These are phyloP conservation scores for Incumbomyces delicatus DNA, from an alignment of 2,329 filamentous ascomycete genomes.

Conservation along the genomic window DNA sequence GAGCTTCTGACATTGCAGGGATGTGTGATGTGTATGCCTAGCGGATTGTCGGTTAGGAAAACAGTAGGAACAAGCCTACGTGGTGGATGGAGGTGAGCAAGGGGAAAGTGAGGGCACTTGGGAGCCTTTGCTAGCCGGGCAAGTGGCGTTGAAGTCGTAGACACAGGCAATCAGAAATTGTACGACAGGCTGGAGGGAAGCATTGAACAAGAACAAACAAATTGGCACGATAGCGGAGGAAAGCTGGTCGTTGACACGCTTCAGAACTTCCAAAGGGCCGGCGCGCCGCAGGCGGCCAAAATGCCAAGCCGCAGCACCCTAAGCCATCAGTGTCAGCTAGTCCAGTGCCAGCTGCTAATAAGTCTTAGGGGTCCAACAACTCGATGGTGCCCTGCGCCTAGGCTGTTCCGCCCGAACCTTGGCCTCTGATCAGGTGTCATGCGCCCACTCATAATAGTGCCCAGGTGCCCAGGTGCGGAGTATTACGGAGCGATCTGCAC, in stretches of 20 bases:
- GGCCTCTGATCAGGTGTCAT: no score
- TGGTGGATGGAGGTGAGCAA: slow-evolving; percentile 9
- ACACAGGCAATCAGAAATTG: slow-evolving; percentile 22
- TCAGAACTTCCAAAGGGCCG: not conserved
- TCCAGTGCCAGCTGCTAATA: no score
- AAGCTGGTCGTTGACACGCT: slow-evolving; percentile 6
- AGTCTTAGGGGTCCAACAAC: no score
- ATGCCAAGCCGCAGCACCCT: slow-evolving; percentile 13
- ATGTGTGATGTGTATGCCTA: slow-evolving; percentile 9
- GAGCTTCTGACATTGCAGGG: slow-evolving; percentile 81
- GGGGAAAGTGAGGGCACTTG: slow-evolving; percentile 19
- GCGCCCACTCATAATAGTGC: no score
- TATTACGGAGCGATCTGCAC: no score
- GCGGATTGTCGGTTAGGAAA: not conserved
- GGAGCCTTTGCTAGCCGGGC: slow-evolving; percentile 20
- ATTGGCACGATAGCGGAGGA: slow-evolving; percentile 12
- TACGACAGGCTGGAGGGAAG: slow-evolving; percentile 24
- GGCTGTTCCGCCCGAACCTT: no score
- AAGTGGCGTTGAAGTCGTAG: not conserved
- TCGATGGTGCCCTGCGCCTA: no score
- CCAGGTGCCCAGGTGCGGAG: no score
- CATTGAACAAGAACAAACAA: slow-evolving; percentile 4
- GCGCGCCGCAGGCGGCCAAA: slow-evolving; percentile 11
- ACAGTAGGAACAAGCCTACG: not conserved
- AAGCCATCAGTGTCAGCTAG: no score